phyloP scores from a whole-genome alignment of 1,139 yeast genomes.

The Kodamaea sp. region DNA sequence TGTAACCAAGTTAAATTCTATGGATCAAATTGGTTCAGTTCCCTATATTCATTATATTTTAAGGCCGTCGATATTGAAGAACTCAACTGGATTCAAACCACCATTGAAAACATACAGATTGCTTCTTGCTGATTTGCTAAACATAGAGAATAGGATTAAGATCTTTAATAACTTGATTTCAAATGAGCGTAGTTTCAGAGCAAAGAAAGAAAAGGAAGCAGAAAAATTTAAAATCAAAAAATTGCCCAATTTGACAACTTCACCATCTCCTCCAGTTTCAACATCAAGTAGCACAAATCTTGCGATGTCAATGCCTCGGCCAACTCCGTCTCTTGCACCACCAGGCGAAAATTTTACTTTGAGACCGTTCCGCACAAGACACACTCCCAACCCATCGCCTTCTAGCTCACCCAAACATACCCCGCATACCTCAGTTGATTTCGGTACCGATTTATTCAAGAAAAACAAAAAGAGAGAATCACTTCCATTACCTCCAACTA shows the following conservation, averaged over 20 bases:
- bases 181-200: conserved; percentile 28
- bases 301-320: conserved; percentile 4
- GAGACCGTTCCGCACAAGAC: conserved; percentile 42
- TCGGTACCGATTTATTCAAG: conserved; percentile 6
- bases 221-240: conserved; percentile 30
- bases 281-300: not conserved
- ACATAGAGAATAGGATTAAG: conserved; percentile 22
- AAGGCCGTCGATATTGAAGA: conserved; percentile 39
- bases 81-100: conserved; percentile 41
- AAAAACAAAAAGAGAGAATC: conserved; percentile 8
- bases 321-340: conserved; percentile 5
- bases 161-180: conserved; percentile 27
- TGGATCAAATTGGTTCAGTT: conserved; percentile 37
- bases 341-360: conserved; percentile 33
- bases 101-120: conserved; percentile 28
- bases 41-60: conserved; percentile 43
- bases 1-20: conserved; percentile 28
- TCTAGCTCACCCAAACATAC: conserved; percentile 33
- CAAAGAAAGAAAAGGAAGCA: conserved; percentile 25
- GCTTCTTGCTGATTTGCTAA: conserved; percentile 30
- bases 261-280: conserved; percentile 15
- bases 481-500: conserved; percentile 1
- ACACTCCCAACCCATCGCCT: conserved; percentile 44
- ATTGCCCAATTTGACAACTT: conserved; percentile 12
- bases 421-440: conserved; percentile 19